These are phyloP conservation scores for Phlegmacium glaucopus DNA, from an alignment of 768 basidiomycete genomes.

Conservation along the genomic window DNA sequence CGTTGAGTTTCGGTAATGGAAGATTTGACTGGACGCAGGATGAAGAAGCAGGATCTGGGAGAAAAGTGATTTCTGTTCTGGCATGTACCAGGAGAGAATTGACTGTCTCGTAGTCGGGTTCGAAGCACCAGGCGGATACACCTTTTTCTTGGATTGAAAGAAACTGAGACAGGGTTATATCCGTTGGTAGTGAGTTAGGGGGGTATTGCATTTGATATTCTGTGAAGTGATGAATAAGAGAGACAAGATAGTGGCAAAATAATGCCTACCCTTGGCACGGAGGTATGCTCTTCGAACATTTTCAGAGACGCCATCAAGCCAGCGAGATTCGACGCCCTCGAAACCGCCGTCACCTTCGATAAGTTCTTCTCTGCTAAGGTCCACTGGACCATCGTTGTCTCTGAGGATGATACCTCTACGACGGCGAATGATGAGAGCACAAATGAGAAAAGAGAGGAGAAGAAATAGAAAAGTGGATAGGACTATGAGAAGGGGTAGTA, in stretches of 20 bases:
- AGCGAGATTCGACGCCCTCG: slow-evolving; percentile 86
- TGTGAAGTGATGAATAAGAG: slow-evolving; percentile 25
- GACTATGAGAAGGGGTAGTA: slow-evolving; percentile 92
- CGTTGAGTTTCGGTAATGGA: slow-evolving; percentile 95
- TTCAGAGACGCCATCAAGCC: slow-evolving; percentile 84
- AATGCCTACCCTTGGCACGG: slow-evolving; percentile 77
- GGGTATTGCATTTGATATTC: slow-evolving; percentile 86
- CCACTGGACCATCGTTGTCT: slow-evolving; percentile 89
- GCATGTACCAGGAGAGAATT: slow-evolving; percentile 91
- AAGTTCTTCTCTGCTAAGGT: slow-evolving; percentile 89
- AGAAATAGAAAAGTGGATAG: slow-evolving; percentile 91
- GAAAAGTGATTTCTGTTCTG: slow-evolving; percentile 96
- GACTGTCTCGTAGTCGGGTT: slow-evolving; percentile 96
- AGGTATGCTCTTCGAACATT: slow-evolving; percentile 64
- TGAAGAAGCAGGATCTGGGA: slow-evolving; percentile 91
- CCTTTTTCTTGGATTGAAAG: slow-evolving; percentile 99
- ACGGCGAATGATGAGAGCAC: slow-evolving; percentile 78
- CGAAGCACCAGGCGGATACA: slow-evolving; percentile 98
- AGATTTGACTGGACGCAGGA: slow-evolving; percentile 96
- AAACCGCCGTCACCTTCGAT: slow-evolving; percentile 92
- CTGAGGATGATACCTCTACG: slow-evolving; percentile 74
- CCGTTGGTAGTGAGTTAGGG: slow-evolving; percentile 94
- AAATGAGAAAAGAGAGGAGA: slow-evolving; percentile 86
- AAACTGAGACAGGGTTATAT: slow-evolving; percentile 98
- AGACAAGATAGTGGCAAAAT: slow-evolving; percentile 5